Base-by-base conservation (phyloP, 2,329 filamentous ascomycete genomes). In the Xylaria sp. region DNA sequence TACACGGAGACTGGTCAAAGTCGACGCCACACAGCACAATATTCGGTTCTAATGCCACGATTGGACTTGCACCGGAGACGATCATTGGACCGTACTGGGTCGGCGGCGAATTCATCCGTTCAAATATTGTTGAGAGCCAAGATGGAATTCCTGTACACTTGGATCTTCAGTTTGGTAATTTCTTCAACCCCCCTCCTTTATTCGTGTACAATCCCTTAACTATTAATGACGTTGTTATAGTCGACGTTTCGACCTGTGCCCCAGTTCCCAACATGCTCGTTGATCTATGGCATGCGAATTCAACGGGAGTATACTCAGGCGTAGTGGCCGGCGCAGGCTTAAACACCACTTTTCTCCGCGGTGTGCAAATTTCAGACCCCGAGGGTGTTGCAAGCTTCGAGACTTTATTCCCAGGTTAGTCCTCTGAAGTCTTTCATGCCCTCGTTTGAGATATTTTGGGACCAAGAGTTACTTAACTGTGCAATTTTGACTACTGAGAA, bases 321-420 rank as follows among this genome's bases (percentile, higher is more conserved):
- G 74, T 82, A 8, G 71, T 69, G 13, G 73, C 70, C 21, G 72
- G 75, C 0, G 69, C 71, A 53, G 82, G 82, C 57, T 72, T 84
- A 6, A 75, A 84, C 74, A 76, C 74, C 2, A 84, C 82, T 13
- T 83, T 79, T 72, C 76, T 84, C 23, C 83, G 83, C 21, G 83
- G 82, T 27, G 77, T 84, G 61, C 82, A 84, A 71, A 68, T 78
- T 55, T 82, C 80, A 37, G 79, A 84, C 71, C 37, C 63, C 0
- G 76, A 81, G 1, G 84, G 84, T 48, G 79, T 84, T 1, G 79
- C 79, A 4, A 76, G 80, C 51, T 84, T 85, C 70, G 74, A 80
- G 53, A 77, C 81, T 2, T 69, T 81, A 57, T 83, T 84, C 75
- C 83, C 83, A 0, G 83, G 83, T 2, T 82, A 85, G 16, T 44